A percentile compares a stretch with the other conserved stretches of the same genome.
phyloP scores from a whole-genome alignment of 2,329 filamentous ascomycete species.

The Sporothrix luriei region DNA sequence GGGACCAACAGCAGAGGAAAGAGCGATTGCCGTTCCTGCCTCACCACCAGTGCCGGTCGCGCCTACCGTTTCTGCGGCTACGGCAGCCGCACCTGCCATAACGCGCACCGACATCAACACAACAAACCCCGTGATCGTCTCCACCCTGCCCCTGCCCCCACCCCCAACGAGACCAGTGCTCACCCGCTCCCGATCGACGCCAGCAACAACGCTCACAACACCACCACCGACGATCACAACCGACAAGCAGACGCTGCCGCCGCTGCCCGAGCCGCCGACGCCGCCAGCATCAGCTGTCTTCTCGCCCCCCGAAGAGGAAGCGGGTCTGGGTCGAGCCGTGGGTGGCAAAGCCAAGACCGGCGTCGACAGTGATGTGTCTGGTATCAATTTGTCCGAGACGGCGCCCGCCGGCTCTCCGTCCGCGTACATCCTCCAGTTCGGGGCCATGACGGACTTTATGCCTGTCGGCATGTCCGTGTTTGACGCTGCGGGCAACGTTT shows the following conservation, averaged over 20 bases:
- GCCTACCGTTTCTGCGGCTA: not conserved
- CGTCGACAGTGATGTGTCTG: conserved; percentile 7
- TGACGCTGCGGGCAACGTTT: conserved; percentile 64
- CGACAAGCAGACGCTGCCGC: not conserved
- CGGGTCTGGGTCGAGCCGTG: not conserved
- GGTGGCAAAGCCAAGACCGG: not conserved
- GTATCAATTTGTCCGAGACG: not conserved
- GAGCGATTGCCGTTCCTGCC: not conserved
- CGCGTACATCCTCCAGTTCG: conserved; percentile 61
- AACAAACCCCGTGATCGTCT: not conserved
- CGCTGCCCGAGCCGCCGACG: not conserved
- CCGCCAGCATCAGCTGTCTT: conserved; percentile 22
- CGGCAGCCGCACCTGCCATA: not conserved
- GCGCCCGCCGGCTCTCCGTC: not conserved
- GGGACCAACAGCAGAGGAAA: not conserved
- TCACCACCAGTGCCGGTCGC: not conserved
- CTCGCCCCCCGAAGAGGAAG: conserved; percentile 12
- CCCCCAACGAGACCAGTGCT: not conserved
- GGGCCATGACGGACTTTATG: conserved; percentile 70
- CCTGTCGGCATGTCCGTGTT: conserved; percentile 75
- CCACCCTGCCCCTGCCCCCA: not conserved
- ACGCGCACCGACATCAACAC: not conserved
- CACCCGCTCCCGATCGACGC: not conserved
- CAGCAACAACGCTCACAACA: conserved; percentile 6
- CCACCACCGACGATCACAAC: not conserved